A percentile compares a stretch with the other conserved stretches of the same genome.
phyloP scores from a whole-genome alignment of 2,329 filamentous ascomycete genomes.

The Penicillium sp. region DNA sequence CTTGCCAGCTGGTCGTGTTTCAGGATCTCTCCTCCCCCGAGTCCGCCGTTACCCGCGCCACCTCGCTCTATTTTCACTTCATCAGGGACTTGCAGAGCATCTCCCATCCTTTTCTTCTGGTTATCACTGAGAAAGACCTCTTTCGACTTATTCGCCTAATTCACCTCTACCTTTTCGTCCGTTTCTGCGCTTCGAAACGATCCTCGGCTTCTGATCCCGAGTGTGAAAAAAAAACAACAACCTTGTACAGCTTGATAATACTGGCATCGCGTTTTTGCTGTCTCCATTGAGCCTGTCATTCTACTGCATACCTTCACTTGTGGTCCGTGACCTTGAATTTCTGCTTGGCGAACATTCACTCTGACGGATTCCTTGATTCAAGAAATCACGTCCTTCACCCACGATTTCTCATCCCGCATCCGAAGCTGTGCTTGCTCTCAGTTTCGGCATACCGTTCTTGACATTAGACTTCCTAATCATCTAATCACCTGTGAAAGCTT shows the following conservation, averaged over 20 bases:
- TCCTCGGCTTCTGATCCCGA: conserved; percentile 7
- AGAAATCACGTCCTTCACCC: conserved; percentile 12
- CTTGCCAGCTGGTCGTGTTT: conserved; percentile 16
- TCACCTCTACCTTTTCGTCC: not conserved
- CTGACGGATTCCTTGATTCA: not conserved
- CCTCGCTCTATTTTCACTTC: conserved; percentile 22
- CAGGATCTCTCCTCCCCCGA: conserved; percentile 7
- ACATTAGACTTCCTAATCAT: conserved; percentile 30
- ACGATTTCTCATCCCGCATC: not conserved
- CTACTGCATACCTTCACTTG: conserved; percentile 17
- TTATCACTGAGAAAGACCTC: conserved; percentile 6
- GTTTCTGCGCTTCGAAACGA: not conserved
- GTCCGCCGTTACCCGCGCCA: conserved; percentile 21
- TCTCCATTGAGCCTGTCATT: conserved; percentile 25
- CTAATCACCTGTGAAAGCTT: conserved; percentile 28
- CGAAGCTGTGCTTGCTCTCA: conserved; percentile 5
- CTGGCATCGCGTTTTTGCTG: conserved; percentile 7
- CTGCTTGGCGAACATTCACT: not conserved
- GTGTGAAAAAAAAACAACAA: not conserved
- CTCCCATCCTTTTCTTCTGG: conserved; percentile 22
- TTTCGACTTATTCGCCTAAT: conserved; percentile 22
- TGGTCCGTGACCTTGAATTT: conserved; percentile 16
- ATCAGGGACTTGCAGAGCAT: conserved; percentile 41
- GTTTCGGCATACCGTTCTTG: conserved; percentile 13
- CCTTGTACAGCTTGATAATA: conserved; percentile 22